These are phyloP conservation scores for Didymosphaeria variabile DNA, from an alignment of 2,329 filamentous ascomycete species.

Conservation along the genomic window DNA sequence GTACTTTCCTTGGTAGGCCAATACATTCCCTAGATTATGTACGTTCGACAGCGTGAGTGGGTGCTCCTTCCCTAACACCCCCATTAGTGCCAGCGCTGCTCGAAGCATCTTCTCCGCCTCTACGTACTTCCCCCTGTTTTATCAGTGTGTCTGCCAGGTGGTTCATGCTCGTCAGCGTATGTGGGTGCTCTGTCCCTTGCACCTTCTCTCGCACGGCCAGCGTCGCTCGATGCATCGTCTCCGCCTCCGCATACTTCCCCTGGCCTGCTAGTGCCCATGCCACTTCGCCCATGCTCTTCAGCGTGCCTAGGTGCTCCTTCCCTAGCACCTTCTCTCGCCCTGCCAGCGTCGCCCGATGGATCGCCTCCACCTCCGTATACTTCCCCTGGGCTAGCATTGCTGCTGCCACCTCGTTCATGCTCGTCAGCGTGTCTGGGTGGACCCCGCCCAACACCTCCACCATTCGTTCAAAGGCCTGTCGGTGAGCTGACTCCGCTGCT, in stretches of 20 bases:
- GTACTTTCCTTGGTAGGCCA: conserved; percentile 18
- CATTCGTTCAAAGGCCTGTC: conserved; percentile 11
- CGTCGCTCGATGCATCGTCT: background rate
- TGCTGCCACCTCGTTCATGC: conserved; percentile 1
- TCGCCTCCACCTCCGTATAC: conserved; percentile 9
- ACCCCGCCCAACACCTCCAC: conserved; percentile 20
- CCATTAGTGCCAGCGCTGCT: background rate
- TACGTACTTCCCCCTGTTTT: conserved; percentile 15
- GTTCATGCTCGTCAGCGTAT: conserved; percentile 1
- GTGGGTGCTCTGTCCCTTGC: conserved; percentile 1
- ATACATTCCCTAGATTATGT: background rate
- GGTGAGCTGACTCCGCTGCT: conserved; percentile 14
- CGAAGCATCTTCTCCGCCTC: background rate
- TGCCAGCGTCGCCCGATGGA: conserved; percentile 8
- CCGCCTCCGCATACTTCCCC: conserved; percentile 13
- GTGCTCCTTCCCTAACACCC: conserved; percentile 6
- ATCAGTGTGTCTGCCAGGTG: background rate
- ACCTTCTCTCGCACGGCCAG: background rate
- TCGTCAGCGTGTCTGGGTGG: conserved; percentile 20
- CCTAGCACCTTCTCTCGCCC: conserved; percentile 8
- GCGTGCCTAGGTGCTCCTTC: conserved; percentile 3
- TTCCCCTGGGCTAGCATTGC: conserved; percentile 10
- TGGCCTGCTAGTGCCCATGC: background rate
- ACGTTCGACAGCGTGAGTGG: conserved; percentile 4
- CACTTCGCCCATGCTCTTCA: background rate